Evolutionary conservation across 345 rosid genomes (phyloP), one percentile per base, ranked within the genome.

Genomic region (Alliaria petiolata): DNA sequence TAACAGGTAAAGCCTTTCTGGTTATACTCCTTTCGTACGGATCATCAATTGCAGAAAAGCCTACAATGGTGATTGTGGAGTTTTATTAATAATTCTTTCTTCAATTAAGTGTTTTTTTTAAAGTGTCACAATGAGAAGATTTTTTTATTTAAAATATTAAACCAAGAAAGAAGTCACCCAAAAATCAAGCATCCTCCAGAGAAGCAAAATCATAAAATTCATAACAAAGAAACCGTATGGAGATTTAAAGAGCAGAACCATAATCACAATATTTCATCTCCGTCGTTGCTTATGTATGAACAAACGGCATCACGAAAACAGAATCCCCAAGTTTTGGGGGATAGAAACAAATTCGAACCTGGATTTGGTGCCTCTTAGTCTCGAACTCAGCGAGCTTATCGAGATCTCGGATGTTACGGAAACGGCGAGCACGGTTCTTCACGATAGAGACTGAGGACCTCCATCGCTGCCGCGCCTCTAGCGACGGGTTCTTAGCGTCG

Each of bases 401-500:
- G 60, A 89, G 96, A 70, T 93, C 86, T 20, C 84, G 89, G 51
- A 85, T 83, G 72, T 53, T 73, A 34, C 98, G 97, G 77, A 93
- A 93, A 50, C 98, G 76, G n/a, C 96, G 85, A 52, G 85, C 83
- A n/a, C 70, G 88, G 61, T 91, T 93, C 85, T 84, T 85, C 79
- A 91, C 89, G 58, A 91, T 14, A 58, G 83, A 36, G 9, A 83
- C 93, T 4, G 91, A 87, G 0, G 74, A 62, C 74, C 97, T 86
- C 98, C 97, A 91, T 49, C 91, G 59, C 55, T 62, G 70, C 65
- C 78, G 67, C 12, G 95, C 96, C 25, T 80, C 90, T 45, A 71
- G 86, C 28, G 95, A 85, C 8, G 90, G 76, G 66, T 91, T 76
- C 84, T 93, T 93, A 61, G 58, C 58, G 0, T 83, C 84, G 2